phyloP scores from a whole-genome alignment of 805 yeast species.

The Schwanniomyces occidentalis region DNA sequence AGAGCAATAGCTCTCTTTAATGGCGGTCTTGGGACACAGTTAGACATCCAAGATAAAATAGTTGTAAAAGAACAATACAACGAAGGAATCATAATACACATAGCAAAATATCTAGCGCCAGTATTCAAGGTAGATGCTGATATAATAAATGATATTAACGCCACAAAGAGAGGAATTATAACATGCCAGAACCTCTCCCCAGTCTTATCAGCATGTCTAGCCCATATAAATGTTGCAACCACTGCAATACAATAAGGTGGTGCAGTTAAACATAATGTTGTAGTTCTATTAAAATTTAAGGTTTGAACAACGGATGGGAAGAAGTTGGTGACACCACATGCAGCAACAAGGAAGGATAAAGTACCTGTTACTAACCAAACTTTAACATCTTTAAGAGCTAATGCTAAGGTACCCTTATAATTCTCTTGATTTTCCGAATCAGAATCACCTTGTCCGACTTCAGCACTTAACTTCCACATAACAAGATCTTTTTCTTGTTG shows the following conservation, averaged over 20 bases:
- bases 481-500: constrained; percentile 47
- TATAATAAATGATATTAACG: constrained; percentile 48
- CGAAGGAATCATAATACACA: constrained; percentile 60
- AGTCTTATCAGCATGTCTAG: constrained; percentile 55
- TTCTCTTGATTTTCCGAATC: constrained; percentile 36
- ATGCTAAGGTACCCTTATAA: constrained; percentile 33
- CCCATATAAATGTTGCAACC: constrained; percentile 50
- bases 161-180: constrained; percentile 38
- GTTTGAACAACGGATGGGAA: constrained; percentile 63
- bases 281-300: constrained; percentile 48
- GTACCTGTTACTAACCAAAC: constrained; percentile 50
- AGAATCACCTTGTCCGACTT: constrained; percentile 41
- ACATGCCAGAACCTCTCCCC: constrained; percentile 58
- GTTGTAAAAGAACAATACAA: constrained; percentile 55
- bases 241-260: constrained; percentile 60
- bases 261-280: constrained; percentile 57
- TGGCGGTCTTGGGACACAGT: constrained; percentile 58
- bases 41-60: constrained; percentile 56
- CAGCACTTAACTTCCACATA: constrained; percentile 40
- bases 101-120: constrained; percentile 59
- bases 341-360: constrained; percentile 51
- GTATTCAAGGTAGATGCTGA: constrained; percentile 51
- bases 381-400: constrained; percentile 42
- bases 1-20: constrained; percentile 58
- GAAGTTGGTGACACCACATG: constrained; percentile 61